Evolutionary conservation across 805 yeast species (phyloP).

Genomic region (Tetrapisispora phaffii): DNA sequence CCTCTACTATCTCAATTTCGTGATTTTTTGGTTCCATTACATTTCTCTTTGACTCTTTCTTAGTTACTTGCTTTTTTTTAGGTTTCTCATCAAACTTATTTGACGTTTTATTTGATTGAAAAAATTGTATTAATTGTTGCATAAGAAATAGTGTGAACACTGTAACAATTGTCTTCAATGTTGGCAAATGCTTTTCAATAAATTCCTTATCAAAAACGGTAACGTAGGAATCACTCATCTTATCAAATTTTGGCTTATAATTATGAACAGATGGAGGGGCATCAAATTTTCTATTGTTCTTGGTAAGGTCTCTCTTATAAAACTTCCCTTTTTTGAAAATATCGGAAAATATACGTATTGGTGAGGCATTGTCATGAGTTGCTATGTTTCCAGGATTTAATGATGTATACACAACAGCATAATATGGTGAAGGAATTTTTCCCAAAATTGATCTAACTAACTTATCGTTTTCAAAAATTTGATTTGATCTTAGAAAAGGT

Average conservation of each 20-base stretch:
- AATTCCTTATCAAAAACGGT: constrained; percentile 20
- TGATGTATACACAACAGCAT: constrained; percentile 50
- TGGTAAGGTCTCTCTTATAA: constrained; percentile 44
- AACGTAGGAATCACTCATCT: constrained; percentile 7
- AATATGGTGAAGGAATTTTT: constrained; percentile 65
- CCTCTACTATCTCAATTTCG: too few relatives aligned
- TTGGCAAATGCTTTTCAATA: constrained; percentile 13
- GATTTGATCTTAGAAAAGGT: constrained; percentile 7
- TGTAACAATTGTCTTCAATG: constrained; percentile 14
- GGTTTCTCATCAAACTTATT: background rate
- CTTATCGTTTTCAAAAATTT: constrained; percentile 31
- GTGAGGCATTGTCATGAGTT: constrained; percentile 14
- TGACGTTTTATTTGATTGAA: background rate
- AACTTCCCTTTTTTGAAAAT: constrained; percentile 39
- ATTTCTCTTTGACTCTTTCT: background rate
- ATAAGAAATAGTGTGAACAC: constrained; percentile 2
- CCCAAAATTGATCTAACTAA: constrained; percentile 47
- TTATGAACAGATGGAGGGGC: constrained; percentile 27
- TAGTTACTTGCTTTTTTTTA: too few relatives aligned
- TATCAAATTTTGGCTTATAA: constrained; percentile 24
- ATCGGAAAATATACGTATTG: constrained; percentile 44
- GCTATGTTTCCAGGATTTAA: constrained; percentile 18
- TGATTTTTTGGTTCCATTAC: background rate
- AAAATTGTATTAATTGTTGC: background rate
- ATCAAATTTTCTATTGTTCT: constrained; percentile 35